These are phyloP conservation scores for Lachnellula arida DNA, from an alignment of 2,329 filamentous ascomycete genomes.

Conservation along the genomic window DNA sequence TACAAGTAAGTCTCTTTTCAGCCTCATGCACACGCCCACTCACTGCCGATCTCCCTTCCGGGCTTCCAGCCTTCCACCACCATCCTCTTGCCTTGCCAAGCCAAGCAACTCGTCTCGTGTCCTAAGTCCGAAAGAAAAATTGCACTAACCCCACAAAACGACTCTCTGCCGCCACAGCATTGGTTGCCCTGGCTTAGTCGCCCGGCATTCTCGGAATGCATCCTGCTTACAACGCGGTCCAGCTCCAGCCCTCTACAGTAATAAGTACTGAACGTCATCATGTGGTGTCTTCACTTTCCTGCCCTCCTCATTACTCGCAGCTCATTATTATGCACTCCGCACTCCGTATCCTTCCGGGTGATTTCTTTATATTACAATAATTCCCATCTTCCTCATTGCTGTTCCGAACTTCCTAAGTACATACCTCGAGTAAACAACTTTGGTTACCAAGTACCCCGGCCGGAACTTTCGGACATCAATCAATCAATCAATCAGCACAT, in stretches of 20 bases:
- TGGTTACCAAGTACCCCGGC: neutral
- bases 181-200: neutral
- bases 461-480: neutral
- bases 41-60: no score
- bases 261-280: conserved; percentile 12
- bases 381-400: neutral
- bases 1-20: no score
- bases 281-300: neutral
- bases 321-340: no score
- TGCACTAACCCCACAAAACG: neutral
- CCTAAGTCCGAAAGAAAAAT: neutral
- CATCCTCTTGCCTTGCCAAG: neutral
- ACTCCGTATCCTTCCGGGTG: no score
- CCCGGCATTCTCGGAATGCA: neutral
- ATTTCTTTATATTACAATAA: no score
- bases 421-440: neutral
- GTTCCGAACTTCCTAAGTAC: neutral
- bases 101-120: neutral
- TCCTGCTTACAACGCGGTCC: neutral
- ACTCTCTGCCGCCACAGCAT: neutral
- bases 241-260: neutral
- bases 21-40: no score
- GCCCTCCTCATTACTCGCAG: neutral
- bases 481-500: neutral
- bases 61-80: no score